Base-by-base conservation (phyloP, 139 green algal genomes). In the Gonium pectorale region DNA sequence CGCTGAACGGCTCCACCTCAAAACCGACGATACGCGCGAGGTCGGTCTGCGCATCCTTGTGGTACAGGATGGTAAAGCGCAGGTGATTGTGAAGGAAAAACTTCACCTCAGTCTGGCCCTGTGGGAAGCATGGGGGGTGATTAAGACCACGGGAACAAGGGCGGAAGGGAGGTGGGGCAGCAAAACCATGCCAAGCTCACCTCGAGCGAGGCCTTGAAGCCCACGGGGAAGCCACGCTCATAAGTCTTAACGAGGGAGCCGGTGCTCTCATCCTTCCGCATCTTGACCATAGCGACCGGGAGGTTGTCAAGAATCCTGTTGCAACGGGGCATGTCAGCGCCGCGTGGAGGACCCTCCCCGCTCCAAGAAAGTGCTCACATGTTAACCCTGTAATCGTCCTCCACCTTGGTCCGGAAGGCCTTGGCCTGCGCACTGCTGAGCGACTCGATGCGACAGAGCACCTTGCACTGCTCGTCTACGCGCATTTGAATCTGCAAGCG, bases 231-330 rank as follows among this genome's bases (percentile, higher is more conserved):
- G 22, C 97, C 97, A 31, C 97, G 90, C 89, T 99, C 97, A 81
- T 99, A 99, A 13, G 93, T 95, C 89, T 99, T 99, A 49, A 99
- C 52, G 37, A 89, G 71, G 33, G 82, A 80, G 22, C 87, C 91
- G 21, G 93, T 92, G 41, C 70, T 84, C 44, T 98, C 93, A 26
- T 96, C 90, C 51, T 97, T 94, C n/a, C 90, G 87, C 79, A 97
- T 90, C 75, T 94, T 93, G 13, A 96, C 93, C 89, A 99, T 98
- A 7, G 95, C 98, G 3, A 99, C 95, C 27, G 98, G 98, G 54
- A 99, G 89, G 86, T 99, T 99, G 93, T 99, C 98, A 74, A 99
- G 89, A 71, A 99, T 99, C 95, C 94, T 97, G 87, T 68, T n/a
- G 80, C 77, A 83, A 83, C 75, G 43, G 75, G 63, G 54, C 54